Percentiles rank a stretch among this genome's conserved stretches.
Conservation (phyloP, 306 rosid species). For the Ormosia semicastrata region DNA sequence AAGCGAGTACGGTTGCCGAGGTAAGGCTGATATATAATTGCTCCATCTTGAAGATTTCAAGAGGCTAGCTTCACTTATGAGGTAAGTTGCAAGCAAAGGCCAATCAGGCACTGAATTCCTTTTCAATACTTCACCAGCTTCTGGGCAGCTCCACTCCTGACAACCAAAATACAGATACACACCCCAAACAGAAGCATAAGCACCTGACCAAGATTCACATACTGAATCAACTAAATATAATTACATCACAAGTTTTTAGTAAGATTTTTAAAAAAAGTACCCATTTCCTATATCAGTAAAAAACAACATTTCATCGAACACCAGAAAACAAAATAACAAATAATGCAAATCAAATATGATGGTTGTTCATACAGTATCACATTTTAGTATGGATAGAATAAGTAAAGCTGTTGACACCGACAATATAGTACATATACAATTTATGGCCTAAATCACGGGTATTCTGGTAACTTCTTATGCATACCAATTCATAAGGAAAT, state of each 20-base stretch:
- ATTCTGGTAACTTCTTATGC: neutral
- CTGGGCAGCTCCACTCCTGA: conserved; percentile 76
- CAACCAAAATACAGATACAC: conserved; percentile 15
- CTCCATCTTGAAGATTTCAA: conserved; percentile 88
- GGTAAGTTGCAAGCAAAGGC: conserved; percentile 91
- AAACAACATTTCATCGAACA: neutral
- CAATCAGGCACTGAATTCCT: conserved; percentile 84
- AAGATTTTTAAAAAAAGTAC: neutral
- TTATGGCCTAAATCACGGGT: neutral
- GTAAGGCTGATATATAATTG: conserved; percentile 87
- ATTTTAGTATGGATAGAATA: neutral
- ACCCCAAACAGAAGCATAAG: conserved; percentile 4
- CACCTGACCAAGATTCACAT: neutral
- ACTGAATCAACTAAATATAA: neutral
- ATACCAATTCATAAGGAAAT: neutral
- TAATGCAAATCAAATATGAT: neutral
- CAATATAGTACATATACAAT: neutral
- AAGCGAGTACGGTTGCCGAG: conserved; percentile 94
- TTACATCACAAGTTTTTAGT: neutral
- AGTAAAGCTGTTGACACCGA: neutral
- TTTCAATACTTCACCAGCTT: conserved; percentile 75
- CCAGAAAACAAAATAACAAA: neutral
- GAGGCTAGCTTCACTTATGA: conserved; percentile 88
- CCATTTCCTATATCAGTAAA: neutral
- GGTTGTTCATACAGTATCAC: neutral